Percentiles rank a stretch among this genome's conserved stretches.
phyloP scores from a whole-genome alignment of 345 rosid species.

The Nasturtium officinale region DNA sequence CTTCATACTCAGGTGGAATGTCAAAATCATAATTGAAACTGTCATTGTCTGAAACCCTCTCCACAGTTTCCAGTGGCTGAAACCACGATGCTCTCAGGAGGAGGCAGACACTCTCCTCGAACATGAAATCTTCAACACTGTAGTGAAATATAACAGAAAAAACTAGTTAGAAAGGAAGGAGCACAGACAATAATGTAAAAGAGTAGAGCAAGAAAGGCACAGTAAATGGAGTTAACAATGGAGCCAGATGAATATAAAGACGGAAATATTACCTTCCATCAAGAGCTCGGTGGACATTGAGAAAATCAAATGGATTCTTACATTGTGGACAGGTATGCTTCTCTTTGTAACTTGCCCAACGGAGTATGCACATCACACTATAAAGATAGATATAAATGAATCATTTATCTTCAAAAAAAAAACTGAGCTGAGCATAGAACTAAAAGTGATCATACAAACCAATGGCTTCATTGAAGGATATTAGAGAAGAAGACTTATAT shows the following conservation, averaged over 20 bases:
- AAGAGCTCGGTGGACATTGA: constrained; percentile 77
- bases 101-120: constrained; percentile 90
- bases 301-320: constrained; percentile 83
- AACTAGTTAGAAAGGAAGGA: background rate
- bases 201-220: background rate
- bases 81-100: constrained; percentile 92
- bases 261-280: constrained; percentile 68
- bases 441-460: background rate
- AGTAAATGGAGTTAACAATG: constrained; percentile 13
- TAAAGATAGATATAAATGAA: constrained; percentile 36
- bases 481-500: background rate
- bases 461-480: constrained; percentile 1
- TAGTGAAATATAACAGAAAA: background rate
- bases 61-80: constrained; percentile 57
- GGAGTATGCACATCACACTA: constrained; percentile 88
- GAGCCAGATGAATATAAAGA: constrained; percentile 1
- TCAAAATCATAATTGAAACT: constrained; percentile 56
- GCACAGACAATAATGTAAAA: background rate
- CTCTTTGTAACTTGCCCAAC: constrained; percentile 77
- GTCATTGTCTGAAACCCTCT: constrained; percentile 44
- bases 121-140: constrained; percentile 88
- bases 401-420: background rate
- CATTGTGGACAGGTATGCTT: constrained; percentile 89
- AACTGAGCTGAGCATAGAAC: background rate
- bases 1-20: constrained; percentile 47